These are phyloP conservation scores for Lactarius pseudohatsudake DNA, from an alignment of 768 basidiomycete genomes.

Conservation along the genomic window DNA sequence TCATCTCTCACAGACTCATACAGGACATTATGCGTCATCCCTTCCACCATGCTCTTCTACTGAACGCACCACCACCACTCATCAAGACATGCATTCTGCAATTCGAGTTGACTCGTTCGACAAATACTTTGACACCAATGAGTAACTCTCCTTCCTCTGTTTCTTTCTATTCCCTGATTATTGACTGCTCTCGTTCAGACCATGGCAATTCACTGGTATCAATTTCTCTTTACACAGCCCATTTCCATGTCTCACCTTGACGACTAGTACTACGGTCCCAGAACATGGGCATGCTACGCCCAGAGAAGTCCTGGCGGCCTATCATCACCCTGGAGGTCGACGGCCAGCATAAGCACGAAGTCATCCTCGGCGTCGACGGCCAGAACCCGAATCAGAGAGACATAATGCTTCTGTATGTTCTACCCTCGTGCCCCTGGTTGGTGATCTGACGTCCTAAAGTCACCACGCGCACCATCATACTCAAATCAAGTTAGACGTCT, in stretches of 20 bases:
- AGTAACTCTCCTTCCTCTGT: constrained; percentile 8
- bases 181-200: constrained; percentile 23
- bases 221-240: neutral
- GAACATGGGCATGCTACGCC: constrained; percentile 45
- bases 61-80: neutral
- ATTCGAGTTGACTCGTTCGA: neutral
- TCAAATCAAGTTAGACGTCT: constrained; percentile 53
- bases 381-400: constrained; percentile 67
- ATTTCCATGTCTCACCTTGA: neutral
- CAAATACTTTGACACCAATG: neutral
- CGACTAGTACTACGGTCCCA: constrained; percentile 42
- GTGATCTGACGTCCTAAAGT: constrained; percentile 35
- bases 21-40: no score
- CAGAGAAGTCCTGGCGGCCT: constrained; percentile 67
- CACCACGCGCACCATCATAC: constrained; percentile 42
- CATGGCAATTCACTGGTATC: constrained; percentile 36
- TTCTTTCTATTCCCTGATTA: neutral
- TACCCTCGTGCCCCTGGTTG: neutral
- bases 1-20: no score
- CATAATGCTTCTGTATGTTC: constrained; percentile 51
- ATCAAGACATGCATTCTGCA: neutral
- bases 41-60: neutral
- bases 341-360: constrained; percentile 51
- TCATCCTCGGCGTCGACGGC: constrained; percentile 64
- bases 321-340: constrained; percentile 59